Conservation (phyloP, 225 moss, liverwort and hornwort species). For the Pleurozium schreberi region DNA sequence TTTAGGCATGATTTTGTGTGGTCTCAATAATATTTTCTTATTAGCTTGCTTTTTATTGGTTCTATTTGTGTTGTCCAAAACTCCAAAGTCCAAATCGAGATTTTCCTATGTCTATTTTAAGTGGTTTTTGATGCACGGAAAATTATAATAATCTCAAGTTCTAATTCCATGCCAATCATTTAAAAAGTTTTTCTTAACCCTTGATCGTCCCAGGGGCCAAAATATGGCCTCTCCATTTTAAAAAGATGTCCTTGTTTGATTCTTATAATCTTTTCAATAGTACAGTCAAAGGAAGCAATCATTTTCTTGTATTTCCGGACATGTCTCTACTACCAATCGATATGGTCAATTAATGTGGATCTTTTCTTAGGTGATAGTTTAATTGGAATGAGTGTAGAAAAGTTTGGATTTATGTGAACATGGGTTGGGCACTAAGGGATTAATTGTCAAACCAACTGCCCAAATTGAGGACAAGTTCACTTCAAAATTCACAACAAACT, state of each 20-base stretch:
- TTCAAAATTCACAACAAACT: not conserved
- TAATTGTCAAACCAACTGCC: accelerated
- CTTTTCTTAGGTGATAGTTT: too few relatives aligned
- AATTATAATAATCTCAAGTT: not conserved
- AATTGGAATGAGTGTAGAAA: too few relatives aligned
- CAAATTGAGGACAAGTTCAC: not conserved
- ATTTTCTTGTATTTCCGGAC: too few relatives aligned
- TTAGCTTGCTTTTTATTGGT: not conserved
- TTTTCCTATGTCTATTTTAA: not conserved
- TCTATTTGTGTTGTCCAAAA: not conserved
- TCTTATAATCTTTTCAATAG: too few relatives aligned
- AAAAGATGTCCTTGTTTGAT: too few relatives aligned
- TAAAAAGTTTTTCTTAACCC: not conserved
- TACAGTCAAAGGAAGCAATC: too few relatives aligned
- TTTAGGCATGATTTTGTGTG: not conserved
- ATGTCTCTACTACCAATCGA: too few relatives aligned
- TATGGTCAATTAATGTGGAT: too few relatives aligned
- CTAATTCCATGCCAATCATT: not conserved
- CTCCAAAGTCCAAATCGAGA: not conserved
- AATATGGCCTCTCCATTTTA: too few relatives aligned
- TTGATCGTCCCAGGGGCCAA: too few relatives aligned
- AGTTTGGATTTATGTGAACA: too few relatives aligned
- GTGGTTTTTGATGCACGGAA: not conserved
- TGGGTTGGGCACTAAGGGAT: too few relatives aligned
- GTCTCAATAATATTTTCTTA: not conserved